These are phyloP conservation scores for Lactifluus rugatus DNA, from an alignment of 768 basidiomycete genomes.

Conservation along the genomic window DNA sequence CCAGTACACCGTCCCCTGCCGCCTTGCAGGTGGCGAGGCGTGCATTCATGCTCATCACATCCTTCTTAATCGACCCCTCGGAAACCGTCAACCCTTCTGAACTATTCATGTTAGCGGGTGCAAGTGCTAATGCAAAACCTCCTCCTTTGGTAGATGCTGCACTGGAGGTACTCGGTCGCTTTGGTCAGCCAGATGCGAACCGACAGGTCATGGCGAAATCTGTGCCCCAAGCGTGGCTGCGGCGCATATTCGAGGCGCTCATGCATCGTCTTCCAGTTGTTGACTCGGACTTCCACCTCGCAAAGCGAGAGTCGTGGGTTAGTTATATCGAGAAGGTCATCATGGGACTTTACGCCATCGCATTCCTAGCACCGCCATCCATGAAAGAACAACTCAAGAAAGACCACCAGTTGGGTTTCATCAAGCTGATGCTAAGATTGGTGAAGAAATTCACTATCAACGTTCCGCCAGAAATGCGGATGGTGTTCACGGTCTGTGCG, in stretches of 20 bases:
- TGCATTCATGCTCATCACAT: constrained; percentile 57
- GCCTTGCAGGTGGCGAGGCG: constrained; percentile 40
- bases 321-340: constrained; percentile 70
- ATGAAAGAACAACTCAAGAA: constrained; percentile 63
- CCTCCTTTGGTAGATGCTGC: constrained; percentile 60
- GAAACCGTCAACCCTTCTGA: constrained; percentile 57
- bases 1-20: constrained; percentile 30
- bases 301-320: constrained; percentile 58
- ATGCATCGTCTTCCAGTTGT: constrained; percentile 77
- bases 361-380: constrained; percentile 70
- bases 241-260: constrained; percentile 56
- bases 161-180: constrained; percentile 75
- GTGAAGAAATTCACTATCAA: constrained; percentile 52
- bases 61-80: constrained; percentile 61
- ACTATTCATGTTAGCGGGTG: constrained; percentile 44
- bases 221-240: constrained; percentile 49
- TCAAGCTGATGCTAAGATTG: constrained; percentile 60
- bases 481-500: constrained; percentile 43
- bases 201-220: constrained; percentile 58
- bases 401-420: constrained; percentile 58
- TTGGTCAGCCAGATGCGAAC: constrained; percentile 70
- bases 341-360: constrained; percentile 78
- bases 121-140: constrained; percentile 38
- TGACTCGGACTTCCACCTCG: constrained; percentile 62
- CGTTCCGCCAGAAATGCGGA: constrained; percentile 42